These are phyloP conservation scores for Umbilicus rupestris DNA, from an alignment of 164 flowering plant genomes.

Conservation along the genomic window DNA sequence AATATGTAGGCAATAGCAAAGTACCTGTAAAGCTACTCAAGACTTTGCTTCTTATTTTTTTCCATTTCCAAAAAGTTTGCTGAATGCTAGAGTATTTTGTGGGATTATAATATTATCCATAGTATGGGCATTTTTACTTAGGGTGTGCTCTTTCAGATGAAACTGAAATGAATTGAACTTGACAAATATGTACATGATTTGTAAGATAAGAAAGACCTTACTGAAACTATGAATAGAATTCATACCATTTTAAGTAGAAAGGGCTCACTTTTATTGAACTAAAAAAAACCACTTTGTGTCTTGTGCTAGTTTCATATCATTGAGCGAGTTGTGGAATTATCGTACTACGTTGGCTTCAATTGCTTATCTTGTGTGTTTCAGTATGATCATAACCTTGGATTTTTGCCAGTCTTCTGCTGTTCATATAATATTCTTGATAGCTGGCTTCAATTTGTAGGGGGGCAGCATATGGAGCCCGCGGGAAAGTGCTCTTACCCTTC, in stretches of 20 bases:
- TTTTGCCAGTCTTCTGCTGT: neutral
- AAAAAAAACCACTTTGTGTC: neutral
- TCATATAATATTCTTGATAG: neutral
- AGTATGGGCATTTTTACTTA: neutral
- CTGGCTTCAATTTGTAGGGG: slow-evolving; percentile 35
- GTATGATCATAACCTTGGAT: neutral
- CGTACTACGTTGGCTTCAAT: neutral
- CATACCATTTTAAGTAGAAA: too few relatives aligned
- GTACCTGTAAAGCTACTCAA: neutral
- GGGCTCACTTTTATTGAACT: too few relatives aligned
- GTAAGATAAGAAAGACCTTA: neutral
- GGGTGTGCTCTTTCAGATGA: neutral
- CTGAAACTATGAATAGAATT: neutral
- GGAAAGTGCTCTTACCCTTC: slow-evolving; percentile 66
- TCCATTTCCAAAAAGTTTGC: neutral
- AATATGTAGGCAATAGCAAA: neutral
- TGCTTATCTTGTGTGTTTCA: neutral
- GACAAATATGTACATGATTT: neutral
- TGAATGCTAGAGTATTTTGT: neutral
- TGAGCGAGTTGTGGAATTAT: neutral
- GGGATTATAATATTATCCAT: neutral
- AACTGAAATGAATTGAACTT: neutral
- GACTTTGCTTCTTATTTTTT: neutral
- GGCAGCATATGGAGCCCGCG: slow-evolving; percentile 56
- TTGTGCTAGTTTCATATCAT: neutral